Evolutionary conservation across 805 yeast species (phyloP).

Genomic region (Sugiyamaella lignohabitans): DNA sequence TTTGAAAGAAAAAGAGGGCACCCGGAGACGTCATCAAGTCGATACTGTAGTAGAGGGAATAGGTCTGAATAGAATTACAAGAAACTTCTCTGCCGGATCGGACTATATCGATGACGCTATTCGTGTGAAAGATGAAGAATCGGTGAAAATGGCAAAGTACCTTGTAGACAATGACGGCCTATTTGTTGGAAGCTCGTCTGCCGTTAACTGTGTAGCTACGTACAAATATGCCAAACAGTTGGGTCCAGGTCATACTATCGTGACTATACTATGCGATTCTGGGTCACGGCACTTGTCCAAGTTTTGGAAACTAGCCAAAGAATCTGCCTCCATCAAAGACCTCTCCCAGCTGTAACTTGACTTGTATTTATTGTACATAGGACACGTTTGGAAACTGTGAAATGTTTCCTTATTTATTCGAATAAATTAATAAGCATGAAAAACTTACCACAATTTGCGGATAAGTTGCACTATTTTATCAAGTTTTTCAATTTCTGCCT

Average conservation of each 20-base stretch:
- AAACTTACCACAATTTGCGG: too few species aligned
- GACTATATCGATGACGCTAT: constrained; percentile 67
- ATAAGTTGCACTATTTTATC: too few species aligned
- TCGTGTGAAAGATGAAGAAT: constrained; percentile 72
- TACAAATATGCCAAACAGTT: constrained; percentile 46
- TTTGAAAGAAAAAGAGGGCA: constrained; percentile 81
- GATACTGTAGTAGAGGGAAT: constrained; percentile 93
- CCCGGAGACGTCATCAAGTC: constrained; percentile 90
- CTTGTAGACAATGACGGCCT: constrained; percentile 79
- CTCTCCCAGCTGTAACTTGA: neutral
- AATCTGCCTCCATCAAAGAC: neutral
- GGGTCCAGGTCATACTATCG: constrained; percentile 61
- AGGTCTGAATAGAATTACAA: constrained; percentile 81
- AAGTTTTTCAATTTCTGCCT: too few species aligned
- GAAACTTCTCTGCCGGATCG: constrained; percentile 71
- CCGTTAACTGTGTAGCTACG: constrained; percentile 90
- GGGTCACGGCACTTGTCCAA: constrained; percentile 87
- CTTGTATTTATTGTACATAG: too few species aligned
- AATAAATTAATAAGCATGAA: too few species aligned
- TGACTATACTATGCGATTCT: constrained; percentile 85
- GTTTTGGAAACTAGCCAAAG: constrained; percentile 62
- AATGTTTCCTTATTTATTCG: too few species aligned
- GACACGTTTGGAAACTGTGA: too few species aligned
- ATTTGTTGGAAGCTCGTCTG: constrained; percentile 90
- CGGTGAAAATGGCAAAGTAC: constrained; percentile 81